Conservation (phyloP, 140 eudicot species). For the Anethum foeniculum region DNA sequence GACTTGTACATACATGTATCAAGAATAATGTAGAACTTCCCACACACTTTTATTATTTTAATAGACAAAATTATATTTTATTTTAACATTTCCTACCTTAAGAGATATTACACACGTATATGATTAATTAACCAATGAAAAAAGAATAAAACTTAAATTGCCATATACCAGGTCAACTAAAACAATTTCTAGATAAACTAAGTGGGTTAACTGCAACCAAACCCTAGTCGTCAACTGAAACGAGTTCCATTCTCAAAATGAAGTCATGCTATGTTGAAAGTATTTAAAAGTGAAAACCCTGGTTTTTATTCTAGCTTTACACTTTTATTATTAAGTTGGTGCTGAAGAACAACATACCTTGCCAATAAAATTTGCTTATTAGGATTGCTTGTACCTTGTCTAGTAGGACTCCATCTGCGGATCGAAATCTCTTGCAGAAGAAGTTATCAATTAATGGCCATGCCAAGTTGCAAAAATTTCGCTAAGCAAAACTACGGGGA, state of each 20-base stretch:
- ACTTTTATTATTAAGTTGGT: background rate
- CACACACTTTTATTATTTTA: no score
- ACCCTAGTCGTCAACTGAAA: background rate
- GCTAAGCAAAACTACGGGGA: no score
- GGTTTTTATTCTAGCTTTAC: background rate
- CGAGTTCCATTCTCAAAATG: background rate
- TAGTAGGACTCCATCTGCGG: conserved; percentile 58
- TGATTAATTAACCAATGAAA: background rate
- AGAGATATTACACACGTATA: background rate
- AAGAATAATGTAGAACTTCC: no score
- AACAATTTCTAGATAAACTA: background rate
- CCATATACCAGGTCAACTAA: background rate
- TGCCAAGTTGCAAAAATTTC: background rate
- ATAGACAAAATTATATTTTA: no score
- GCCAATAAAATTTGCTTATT: conserved; percentile 43
- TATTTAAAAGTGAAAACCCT: background rate
- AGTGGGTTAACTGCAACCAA: background rate
- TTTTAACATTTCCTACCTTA: background rate
- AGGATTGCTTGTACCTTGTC: conserved; percentile 48
- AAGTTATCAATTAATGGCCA: background rate
- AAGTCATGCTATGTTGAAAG: background rate
- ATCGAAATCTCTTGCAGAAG: conserved; percentile 36
- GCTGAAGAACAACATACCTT: conserved; percentile 24
- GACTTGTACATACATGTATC: no score
- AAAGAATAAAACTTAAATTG: background rate